Base-by-base conservation (phyloP, 192 early-diverging fungal species). In the Funneliformis geosporum region DNA sequence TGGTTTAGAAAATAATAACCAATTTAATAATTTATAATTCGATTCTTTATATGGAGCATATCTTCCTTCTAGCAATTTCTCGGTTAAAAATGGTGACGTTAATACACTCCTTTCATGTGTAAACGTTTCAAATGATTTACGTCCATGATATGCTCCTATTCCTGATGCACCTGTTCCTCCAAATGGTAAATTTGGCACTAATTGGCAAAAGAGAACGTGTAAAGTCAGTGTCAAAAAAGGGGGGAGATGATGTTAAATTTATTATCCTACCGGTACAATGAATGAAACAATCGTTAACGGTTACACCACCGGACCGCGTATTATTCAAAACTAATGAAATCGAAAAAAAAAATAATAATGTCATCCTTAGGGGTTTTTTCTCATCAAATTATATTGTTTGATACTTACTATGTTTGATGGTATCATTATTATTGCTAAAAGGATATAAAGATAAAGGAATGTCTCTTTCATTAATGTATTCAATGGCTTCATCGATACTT, bases 141-240 rank as follows among this genome's bases (percentile, higher is more conserved):
- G 82, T 70, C 95, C 96, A 60, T 95, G 95, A 84, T 97, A 98
- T 50, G 79, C 85, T 66, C 97, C 97, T 43, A 94, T 89, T 5
- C 97, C 97, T 8, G 95, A 96, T 0, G 84, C 80, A 0, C 96
- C 96, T 0, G 93, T 89, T 60, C 96, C 97, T 67, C 95, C 96
- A 83, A 97, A 98, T 55, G 96, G 96, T 25, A 94, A 76, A 27
- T 80, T 79, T 40, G 83, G 60, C 23, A 87, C 79, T 46, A 82
- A 46, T n/a, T 82, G 46, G 82, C 42, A 18, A 62, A 18, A 18
- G 23, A 39, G n/a, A 7, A 16, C 23, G 18, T 21, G n/a, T 23
- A n/a, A 60, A 8, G 21, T 25, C 4, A 46, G 21, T 47, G 2
- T 18, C 12, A 0, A 12, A 27, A 28, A 16, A 44, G 27, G 10